Conservation (phyloP, 371 early-diverging fungal genomes). For the Mortierella sp. region DNA sequence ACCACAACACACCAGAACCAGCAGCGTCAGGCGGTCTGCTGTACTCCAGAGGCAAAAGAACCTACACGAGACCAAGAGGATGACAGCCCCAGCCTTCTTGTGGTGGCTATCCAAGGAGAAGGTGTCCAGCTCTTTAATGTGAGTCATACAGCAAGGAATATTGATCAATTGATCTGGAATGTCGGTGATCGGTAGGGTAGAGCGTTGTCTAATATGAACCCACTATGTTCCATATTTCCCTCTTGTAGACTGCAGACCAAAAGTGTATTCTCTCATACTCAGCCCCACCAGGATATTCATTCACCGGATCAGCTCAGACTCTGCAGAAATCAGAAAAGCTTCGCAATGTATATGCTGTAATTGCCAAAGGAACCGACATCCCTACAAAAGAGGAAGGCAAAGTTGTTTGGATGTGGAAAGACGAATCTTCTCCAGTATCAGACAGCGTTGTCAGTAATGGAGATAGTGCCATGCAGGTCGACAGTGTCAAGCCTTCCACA, state of each 20-base stretch:
- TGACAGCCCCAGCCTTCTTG: constrained; percentile 57
- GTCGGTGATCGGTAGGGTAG: not conserved
- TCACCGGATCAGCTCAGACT: constrained; percentile 64
- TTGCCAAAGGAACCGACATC: constrained; percentile 69
- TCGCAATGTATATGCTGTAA: constrained; percentile 67
- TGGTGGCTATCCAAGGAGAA: constrained; percentile 70
- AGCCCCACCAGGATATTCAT: constrained; percentile 68
- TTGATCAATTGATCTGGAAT: not conserved
- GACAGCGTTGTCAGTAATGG: constrained; percentile 22
- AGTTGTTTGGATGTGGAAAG: constrained; percentile 70
- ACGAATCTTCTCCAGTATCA: constrained; percentile 26
- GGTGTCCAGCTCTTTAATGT: constrained; percentile 73
- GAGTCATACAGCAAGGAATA: constrained; percentile 10
- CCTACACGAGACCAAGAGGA: constrained; percentile 30
- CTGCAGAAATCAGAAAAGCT: constrained; percentile 50
- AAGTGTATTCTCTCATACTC: constrained; percentile 72
- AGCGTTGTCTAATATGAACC: not conserved
- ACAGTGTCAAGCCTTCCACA: constrained; percentile 42
- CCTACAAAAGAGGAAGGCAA: constrained; percentile 64
- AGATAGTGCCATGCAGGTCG: constrained; percentile 43
- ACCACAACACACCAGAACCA: constrained; percentile 56
- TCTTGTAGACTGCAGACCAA: constrained; percentile 64
- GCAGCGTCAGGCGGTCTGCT: constrained; percentile 58
- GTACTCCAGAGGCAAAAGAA: constrained; percentile 49
- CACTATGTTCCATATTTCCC: not conserved